Base-by-base conservation (phyloP, 164 flowering plant genomes). In the Amborella trichopoda region DNA sequence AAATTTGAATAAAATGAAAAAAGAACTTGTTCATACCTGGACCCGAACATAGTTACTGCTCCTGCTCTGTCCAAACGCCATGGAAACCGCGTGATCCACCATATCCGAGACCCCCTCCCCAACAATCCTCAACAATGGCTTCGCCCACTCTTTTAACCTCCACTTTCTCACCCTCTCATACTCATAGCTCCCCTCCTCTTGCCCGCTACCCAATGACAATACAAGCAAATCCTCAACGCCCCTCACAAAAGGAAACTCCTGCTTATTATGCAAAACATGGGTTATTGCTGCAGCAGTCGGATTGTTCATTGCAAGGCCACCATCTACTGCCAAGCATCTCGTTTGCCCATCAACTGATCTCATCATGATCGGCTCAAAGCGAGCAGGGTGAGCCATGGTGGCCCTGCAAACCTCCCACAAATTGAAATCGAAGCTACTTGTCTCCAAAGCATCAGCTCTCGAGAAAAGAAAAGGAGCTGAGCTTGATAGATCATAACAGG, bases 251-350 rank as follows among this genome's bases (percentile, higher is more conserved):
- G 88, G 88, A 26, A 80, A 77, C 63, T 80, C 88, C 23, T 64
- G 81, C 59, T 75, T 75, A 58, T 80, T 80, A 43, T 80, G 71
- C 28, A 80, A 56, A 49, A 77, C 88, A 58, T 80, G 88, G 12
- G 88, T 80, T 24, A 80, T 68, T 0, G 88, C 83, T 2, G 80
- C 73, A 0, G 82, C 82, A 32, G 83, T 76, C 11, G 87, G 87
- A 50, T 80, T 80, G 50, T 69, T 77, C 81, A 73, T 77, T 20
- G 81, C 69, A 3, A 73, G 40, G 2, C 74, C 64, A 1, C 80
- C 80, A 11, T 60, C 76, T 6, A 75, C 73, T 49, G 71, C 83
- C 27, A 54, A 12, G 50, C 75, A 67, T 56, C 22, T 69, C 3
- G 77, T 75, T 54, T 48, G 54, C 53, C 53, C 40, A 51, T 80